These are phyloP conservation scores for Osmozyma mogii DNA, from an alignment of 805 yeast genomes.

Conservation along the genomic window DNA sequence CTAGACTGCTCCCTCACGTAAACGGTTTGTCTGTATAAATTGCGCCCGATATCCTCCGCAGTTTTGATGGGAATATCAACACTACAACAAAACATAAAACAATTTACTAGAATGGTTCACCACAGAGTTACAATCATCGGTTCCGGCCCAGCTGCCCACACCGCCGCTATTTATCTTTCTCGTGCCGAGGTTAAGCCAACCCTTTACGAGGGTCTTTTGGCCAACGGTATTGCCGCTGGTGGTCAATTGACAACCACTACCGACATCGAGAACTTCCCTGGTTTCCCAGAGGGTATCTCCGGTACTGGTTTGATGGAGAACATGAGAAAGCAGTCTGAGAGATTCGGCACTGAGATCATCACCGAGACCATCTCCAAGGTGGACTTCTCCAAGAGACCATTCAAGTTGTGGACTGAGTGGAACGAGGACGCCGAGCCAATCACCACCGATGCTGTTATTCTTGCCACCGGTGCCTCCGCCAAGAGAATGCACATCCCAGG, in stretches of 20 bases:
- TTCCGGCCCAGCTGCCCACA: constrained; percentile 99
- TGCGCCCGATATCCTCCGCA: too few relatives aligned
- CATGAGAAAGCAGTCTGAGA: constrained; percentile 82
- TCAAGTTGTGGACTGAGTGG: constrained; percentile 95
- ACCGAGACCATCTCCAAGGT: constrained; percentile 94
- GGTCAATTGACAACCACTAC: constrained; percentile 99
- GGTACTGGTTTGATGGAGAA: constrained; percentile 88
- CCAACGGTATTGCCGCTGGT: constrained; percentile 98
- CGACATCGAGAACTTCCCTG: constrained; percentile 98
- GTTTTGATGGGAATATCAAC: too few relatives aligned
- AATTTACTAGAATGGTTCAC: constrained; percentile 56
- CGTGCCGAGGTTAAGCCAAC: constrained; percentile 95
- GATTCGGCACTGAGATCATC: constrained; percentile 89
- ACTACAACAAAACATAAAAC: constrained; percentile 1
- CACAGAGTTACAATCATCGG: constrained; percentile 84
- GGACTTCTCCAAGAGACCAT: constrained; percentile 81
- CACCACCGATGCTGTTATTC: constrained; percentile 84
- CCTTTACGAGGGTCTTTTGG: constrained; percentile 91
- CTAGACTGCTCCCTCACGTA: too few relatives aligned
- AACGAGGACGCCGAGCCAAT: constrained; percentile 86
- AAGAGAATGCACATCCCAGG: constrained; percentile 92
- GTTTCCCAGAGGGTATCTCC: constrained; percentile 88
- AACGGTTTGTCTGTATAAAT: too few relatives aligned
- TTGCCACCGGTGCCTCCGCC: constrained; percentile 98
- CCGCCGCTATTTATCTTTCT: constrained; percentile 94